A percentile compares a stretch with the other conserved stretches of the same genome.
These are phyloP conservation scores for Malus hybrid DNA, from an alignment of 331 rosid species.

Conservation along the genomic window DNA sequence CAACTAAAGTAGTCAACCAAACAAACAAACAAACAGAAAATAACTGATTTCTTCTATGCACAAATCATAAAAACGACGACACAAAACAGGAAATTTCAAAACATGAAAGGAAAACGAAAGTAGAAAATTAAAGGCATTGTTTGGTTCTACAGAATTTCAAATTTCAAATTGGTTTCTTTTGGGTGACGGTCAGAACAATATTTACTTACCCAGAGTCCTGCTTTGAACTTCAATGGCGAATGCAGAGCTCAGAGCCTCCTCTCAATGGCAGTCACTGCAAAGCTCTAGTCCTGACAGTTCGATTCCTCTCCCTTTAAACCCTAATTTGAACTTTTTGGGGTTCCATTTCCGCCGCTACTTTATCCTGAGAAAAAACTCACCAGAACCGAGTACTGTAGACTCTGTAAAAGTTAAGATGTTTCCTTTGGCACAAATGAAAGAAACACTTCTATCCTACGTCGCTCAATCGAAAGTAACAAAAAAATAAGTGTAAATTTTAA, in stretches of 20 bases:
- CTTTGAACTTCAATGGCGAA: not conserved
- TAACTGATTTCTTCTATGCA: not conserved
- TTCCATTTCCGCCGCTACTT: too few species aligned
- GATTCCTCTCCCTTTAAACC: not conserved
- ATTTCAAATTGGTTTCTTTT: not conserved
- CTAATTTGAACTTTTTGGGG: not conserved
- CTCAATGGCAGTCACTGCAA: not conserved
- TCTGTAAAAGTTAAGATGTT: too few species aligned
- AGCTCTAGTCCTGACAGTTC: not conserved
- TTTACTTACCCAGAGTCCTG: not conserved
- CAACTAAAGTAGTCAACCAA: not conserved
- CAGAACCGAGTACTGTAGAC: too few species aligned
- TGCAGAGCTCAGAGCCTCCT: not conserved
- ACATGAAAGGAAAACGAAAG: too few species aligned
- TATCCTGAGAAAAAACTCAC: too few species aligned
- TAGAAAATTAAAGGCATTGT: not conserved
- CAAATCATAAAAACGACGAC: not conserved
- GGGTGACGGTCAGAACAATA: not conserved
- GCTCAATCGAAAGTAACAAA: too few species aligned
- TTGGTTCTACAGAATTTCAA: not conserved
- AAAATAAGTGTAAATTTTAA: too few species aligned
- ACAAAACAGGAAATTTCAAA: not conserved
- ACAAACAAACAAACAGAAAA: not conserved
- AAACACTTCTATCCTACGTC: too few species aligned
- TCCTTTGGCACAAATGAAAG: too few species aligned